Base-by-base conservation (phyloP, 23 red algal species). In the Gracilaria caudata region DNA sequence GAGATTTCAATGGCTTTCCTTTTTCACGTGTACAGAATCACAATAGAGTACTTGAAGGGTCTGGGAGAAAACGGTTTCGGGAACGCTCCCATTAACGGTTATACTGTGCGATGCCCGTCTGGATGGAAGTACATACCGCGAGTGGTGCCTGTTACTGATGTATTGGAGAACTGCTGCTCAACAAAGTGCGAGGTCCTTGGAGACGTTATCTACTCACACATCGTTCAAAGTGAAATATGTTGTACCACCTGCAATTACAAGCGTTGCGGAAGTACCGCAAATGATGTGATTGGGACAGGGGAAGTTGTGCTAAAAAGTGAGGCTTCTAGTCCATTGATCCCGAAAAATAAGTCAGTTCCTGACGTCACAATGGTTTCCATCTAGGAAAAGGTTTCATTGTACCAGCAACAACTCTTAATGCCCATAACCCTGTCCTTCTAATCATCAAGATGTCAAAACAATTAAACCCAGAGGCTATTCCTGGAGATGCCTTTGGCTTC, bases 201-300 rank as follows among this genome's bases (percentile, higher is more conserved):
- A 73, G 32, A 45, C 66, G 16, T 43, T 10, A 73, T 73, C 0
- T 43, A 43, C 37, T 39, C 39, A 20, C 43, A 43, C 66, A 43
- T 73, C 4, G 66, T 73, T n/a, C 66, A 73, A 43, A 73, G 66
- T 16, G 66, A 73, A 73, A 23, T 45, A 30, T 73, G 66, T 73
- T 73, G 66, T 14, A 45, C 4, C 14, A 21, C 35, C 16, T 73
- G 66, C 36, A 73, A 73, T 14, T 73, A 43, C 5, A 33, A 20
- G 66, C 28, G 66, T 7, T 39, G 66, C 66, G 12, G 43, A 43
- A 28, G 4, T 43, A 25, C 36, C 9, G 39, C 36, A 35, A 14
- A 4, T 9, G 36, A 4, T 20, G 28, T 73, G 66, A 24, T 3
- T 17, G 66, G 66, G 4, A 43, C 33, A 73, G 43, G 39, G 0